These are phyloP conservation scores for Ceratocystis alfenasii DNA, from an alignment of 2,329 filamentous ascomycete species.

Conservation along the genomic window DNA sequence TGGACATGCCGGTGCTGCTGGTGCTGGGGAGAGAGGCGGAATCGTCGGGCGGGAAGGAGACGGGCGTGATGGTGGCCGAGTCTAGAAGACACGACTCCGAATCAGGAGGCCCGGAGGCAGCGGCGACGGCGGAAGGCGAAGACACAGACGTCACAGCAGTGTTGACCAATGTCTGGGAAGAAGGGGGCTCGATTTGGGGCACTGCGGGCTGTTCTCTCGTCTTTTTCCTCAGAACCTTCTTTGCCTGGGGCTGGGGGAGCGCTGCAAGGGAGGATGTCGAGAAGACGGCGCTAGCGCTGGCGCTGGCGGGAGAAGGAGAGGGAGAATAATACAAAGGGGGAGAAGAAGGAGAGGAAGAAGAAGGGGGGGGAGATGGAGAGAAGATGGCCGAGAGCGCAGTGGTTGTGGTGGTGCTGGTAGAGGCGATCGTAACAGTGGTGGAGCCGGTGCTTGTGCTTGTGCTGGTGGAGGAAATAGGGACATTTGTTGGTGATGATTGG, in stretches of 20 bases:
- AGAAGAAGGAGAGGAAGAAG: neutral
- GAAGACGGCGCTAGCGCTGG: conserved; percentile 5
- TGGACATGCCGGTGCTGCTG: conserved; percentile 27
- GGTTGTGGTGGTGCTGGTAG: neutral
- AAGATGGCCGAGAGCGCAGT: neutral
- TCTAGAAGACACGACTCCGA: conserved; percentile 31
- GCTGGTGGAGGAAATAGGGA: conserved; percentile 7
- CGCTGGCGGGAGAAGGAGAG: neutral
- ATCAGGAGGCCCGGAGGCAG: neutral
- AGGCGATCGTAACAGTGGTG: conserved; percentile 4
- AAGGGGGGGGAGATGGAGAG: neutral
- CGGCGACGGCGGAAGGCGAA: neutral
- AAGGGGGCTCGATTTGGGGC: neutral
- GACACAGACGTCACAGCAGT: neutral
- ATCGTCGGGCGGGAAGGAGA: conserved; percentile 22
- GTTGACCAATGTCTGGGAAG: neutral
- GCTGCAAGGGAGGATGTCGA: conserved; percentile 6
- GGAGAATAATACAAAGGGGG: neutral
- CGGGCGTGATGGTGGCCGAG: conserved; percentile 29
- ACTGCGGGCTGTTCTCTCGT: neutral
- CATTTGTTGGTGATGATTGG: neutral
- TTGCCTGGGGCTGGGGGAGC: neutral
- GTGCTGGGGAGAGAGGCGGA: conserved; percentile 16
- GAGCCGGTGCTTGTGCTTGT: neutral
- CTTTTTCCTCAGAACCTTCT: neutral